These are phyloP conservation scores for Syzygium grande DNA, from an alignment of 345 rosid genomes.

Conservation along the genomic window DNA sequence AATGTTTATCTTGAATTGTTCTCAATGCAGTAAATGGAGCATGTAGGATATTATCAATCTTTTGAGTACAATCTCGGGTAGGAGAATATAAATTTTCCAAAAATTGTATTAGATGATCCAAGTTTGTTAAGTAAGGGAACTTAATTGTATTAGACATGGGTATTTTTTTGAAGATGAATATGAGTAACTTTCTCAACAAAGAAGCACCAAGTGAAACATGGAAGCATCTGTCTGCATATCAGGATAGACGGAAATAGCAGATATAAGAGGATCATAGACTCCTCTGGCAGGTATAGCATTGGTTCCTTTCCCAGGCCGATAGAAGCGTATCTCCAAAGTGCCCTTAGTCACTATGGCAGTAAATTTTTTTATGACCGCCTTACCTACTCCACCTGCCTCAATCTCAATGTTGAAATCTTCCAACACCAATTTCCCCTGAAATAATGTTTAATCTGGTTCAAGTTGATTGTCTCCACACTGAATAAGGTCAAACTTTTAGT, in stretches of 20 bases:
- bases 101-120: too few relatives aligned
- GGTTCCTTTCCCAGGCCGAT: constrained; percentile 73
- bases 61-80: too few relatives aligned
- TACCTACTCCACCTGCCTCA: constrained; percentile 43
- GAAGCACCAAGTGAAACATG: neutral
- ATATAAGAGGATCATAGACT: constrained; percentile 59
- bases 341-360: constrained; percentile 11
- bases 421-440: constrained; percentile 36
- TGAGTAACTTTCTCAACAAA: too few relatives aligned
- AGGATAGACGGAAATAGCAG: constrained; percentile 25
- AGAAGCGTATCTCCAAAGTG: constrained; percentile 45
- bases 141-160: too few relatives aligned
- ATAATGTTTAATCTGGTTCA: neutral
- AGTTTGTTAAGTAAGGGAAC: too few relatives aligned
- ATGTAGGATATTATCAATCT: too few relatives aligned
- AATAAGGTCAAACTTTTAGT: neutral
- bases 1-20: too few relatives aligned
- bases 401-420: constrained; percentile 47
- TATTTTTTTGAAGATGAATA: neutral
- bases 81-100: too few relatives aligned
- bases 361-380: constrained; percentile 11
- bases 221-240: neutral
- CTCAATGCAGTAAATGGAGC: too few relatives aligned
- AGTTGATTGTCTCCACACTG: neutral
- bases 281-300: constrained; percentile 28